A percentile compares a stretch with the other conserved stretches of the same genome.
Conservation (phyloP, 768 basidiomycete species). For the Hygrophoropsis aurantiaca region DNA sequence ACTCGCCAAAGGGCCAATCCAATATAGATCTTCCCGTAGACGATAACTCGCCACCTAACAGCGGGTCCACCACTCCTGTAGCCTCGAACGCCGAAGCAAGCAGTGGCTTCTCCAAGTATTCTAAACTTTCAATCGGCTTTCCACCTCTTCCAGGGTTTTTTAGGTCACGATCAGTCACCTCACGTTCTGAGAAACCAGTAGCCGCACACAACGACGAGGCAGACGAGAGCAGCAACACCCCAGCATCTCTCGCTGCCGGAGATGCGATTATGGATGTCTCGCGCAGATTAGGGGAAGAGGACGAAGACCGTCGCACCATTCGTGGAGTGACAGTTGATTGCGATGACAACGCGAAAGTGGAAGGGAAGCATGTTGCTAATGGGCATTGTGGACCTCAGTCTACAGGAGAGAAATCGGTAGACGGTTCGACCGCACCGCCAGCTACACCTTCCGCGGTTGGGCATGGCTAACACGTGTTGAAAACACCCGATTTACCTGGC, state of each 20-base stretch:
- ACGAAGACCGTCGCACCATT: constrained; percentile 45
- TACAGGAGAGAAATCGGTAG: no score
- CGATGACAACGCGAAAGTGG: no score
- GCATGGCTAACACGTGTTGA: no score
- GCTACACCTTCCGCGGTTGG: no score
- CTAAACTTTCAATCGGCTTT: constrained; percentile 48
- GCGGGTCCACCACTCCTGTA: constrained; percentile 62
- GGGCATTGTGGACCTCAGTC: no score
- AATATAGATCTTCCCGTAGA: constrained; percentile 29
- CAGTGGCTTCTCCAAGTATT: constrained; percentile 40
- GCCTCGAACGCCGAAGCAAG: constrained; percentile 34
- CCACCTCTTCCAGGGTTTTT: constrained; percentile 65
- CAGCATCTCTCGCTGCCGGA: neutral
- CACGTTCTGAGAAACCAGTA: constrained; percentile 19
- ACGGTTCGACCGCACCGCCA: no score
- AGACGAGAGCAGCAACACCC: constrained; percentile 17
- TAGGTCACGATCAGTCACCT: constrained; percentile 49
- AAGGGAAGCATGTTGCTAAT: neutral
- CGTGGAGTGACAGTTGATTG: constrained; percentile 24
- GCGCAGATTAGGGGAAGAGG: constrained; percentile 23
- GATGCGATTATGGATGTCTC: neutral
- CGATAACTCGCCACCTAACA: constrained; percentile 43
- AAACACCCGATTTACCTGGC: no score
- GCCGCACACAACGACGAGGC: constrained; percentile 19
- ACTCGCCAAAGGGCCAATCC: constrained; percentile 24